A percentile compares a stretch with the other conserved stretches of the same genome.
phyloP scores from a whole-genome alignment of 257 asterid species.

The Prunella vulgaris region DNA sequence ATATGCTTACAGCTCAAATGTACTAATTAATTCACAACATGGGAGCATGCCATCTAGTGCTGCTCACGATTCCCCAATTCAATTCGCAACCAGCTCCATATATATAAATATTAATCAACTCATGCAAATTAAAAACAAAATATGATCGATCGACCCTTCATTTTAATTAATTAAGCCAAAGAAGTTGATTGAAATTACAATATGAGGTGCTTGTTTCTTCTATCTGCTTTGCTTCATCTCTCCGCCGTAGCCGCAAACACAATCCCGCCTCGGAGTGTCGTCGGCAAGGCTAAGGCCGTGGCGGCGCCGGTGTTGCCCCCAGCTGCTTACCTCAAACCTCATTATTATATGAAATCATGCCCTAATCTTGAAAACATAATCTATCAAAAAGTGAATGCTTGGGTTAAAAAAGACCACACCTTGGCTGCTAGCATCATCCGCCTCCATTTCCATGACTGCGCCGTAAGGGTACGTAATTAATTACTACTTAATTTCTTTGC shows the following conservation, averaged over 20 bases:
- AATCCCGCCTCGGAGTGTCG: neutral
- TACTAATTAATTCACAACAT: slow-evolving; percentile 17
- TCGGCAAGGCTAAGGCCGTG: too few relatives aligned
- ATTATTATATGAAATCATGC: slow-evolving; percentile 43
- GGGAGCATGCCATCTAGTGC: slow-evolving; percentile 40
- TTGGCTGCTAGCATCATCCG: slow-evolving; percentile 72
- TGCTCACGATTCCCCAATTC: slow-evolving; percentile 34
- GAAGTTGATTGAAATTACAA: too few relatives aligned
- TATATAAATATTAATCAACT: neutral
- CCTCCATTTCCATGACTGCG: slow-evolving; percentile 80
- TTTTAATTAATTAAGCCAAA: too few relatives aligned
- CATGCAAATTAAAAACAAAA: neutral
- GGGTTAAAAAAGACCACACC: slow-evolving; percentile 52
- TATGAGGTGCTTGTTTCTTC: slow-evolving; percentile 27
- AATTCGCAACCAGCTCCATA: neutral
- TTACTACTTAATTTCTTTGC: neutral
- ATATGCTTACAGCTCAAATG: too few relatives aligned
- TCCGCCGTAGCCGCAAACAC: neutral
- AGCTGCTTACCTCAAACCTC: slow-evolving; percentile 32
- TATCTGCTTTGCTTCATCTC: slow-evolving; percentile 2
- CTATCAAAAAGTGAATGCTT: slow-evolving; percentile 37
- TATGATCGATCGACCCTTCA: too few relatives aligned
- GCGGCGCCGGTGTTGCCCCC: slow-evolving; percentile 17
- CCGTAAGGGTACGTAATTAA: slow-evolving; percentile 49
- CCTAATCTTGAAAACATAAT: slow-evolving; percentile 58